phyloP scores from a whole-genome alignment of 2,329 filamentous ascomycete species.

The Penicillium sp. region DNA sequence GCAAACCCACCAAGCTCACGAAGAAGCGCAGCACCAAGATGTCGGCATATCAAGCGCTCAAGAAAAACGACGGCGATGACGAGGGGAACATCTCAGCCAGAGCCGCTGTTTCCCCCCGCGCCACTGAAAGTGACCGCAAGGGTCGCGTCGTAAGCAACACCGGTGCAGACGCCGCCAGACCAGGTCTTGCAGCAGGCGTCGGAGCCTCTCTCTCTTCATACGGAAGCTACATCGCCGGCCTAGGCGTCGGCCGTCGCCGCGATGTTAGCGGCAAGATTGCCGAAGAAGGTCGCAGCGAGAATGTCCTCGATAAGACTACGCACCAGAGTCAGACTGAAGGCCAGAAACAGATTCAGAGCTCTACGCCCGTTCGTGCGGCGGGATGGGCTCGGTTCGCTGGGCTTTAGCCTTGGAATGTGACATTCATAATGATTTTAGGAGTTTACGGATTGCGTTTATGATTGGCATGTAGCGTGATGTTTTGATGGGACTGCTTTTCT shows the following conservation, averaged over 20 bases:
- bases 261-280: conserved; percentile 48
- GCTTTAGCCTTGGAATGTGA: conserved; percentile 20
- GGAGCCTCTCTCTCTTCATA: conserved; percentile 38
- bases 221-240: conserved; percentile 42
- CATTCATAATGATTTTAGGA: conserved; percentile 6
- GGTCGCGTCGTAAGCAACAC: conserved; percentile 46
- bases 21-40: conserved; percentile 35
- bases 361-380: conserved; percentile 35
- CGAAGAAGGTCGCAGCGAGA: conserved; percentile 44
- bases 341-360: conserved; percentile 15
- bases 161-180: conserved; percentile 35
- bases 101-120: conserved; percentile 9
- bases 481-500: conserved; percentile 5
- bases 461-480: conserved; percentile 20
- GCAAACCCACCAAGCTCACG: conserved; percentile 32
- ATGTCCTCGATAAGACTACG: conserved; percentile 14
- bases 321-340: conserved; percentile 8
- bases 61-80: conserved; percentile 29
- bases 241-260: conserved; percentile 45
- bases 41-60: conserved; percentile 35
- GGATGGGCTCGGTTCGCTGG: conserved; percentile 49
- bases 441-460: conserved; percentile 16
- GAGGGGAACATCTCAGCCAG: conserved; percentile 15
- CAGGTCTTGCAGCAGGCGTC: conserved; percentile 23
- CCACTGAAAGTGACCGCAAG: conserved; percentile 38